These are phyloP conservation scores for Cornus florida DNA, from an alignment of 148 eudicot genomes.

Conservation along the genomic window DNA sequence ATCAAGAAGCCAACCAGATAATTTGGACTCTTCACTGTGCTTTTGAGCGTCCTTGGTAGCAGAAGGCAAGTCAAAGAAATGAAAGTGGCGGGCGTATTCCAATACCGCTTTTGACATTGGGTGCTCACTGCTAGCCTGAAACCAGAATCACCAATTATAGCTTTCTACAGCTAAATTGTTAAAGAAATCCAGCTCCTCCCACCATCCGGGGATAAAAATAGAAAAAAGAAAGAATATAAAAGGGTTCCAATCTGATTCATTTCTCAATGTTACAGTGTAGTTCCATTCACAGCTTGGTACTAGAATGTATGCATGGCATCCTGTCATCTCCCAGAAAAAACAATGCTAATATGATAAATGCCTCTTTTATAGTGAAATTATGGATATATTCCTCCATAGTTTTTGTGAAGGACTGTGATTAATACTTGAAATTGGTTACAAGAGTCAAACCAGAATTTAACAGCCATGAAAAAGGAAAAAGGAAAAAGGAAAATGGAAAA, in stretches of 20 bases:
- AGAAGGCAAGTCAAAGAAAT: constrained; percentile 77
- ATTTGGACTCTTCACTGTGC: constrained; percentile 27
- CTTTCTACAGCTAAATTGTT: background rate
- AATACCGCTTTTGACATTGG: constrained; percentile 87
- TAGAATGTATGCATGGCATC: background rate
- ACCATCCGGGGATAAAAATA: background rate
- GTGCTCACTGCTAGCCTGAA: constrained; percentile 92
- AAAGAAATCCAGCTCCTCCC: background rate
- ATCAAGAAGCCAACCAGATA: constrained; percentile 85
- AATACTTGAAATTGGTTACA: background rate
- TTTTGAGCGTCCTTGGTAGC: constrained; percentile 39
- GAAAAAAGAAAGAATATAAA: background rate
- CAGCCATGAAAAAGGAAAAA: background rate
- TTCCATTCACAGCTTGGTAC: background rate
- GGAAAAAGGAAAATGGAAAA: background rate
- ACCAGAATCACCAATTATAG: background rate
- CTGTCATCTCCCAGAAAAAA: no score
- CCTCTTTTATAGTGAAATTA: background rate
- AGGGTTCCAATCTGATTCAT: background rate
- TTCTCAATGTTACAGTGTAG: background rate
- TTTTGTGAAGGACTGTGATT: background rate
- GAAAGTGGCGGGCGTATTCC: constrained; percentile 95
- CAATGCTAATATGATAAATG: background rate
- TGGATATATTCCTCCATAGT: background rate
- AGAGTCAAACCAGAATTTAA: background rate